A percentile compares a stretch with the other conserved stretches of the same genome.
These are phyloP conservation scores for Nymphaea colorata DNA, from an alignment of 164 flowering plant genomes.

Conservation along the genomic window DNA sequence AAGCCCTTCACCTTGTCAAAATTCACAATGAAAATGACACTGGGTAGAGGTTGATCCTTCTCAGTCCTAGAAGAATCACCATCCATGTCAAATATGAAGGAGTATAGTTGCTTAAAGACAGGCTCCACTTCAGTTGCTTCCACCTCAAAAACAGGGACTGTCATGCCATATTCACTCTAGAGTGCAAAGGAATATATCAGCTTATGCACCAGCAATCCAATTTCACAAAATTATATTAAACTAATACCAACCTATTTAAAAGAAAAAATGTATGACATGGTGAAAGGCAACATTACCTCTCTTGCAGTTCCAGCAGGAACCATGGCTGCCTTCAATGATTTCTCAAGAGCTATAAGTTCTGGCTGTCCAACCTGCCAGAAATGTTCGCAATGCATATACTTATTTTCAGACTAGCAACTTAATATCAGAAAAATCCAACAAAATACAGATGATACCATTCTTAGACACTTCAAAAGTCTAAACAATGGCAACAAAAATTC, in stretches of 20 bases:
- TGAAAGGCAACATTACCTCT: constrained; percentile 41
- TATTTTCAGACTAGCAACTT: background rate
- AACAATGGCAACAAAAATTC: background rate
- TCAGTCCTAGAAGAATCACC: constrained; percentile 28
- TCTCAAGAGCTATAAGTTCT: constrained; percentile 81
- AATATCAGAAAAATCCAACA: background rate
- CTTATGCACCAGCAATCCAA: background rate
- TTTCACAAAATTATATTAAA: constrained; percentile 2
- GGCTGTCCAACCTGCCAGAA: constrained; percentile 63
- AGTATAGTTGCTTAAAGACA: constrained; percentile 63
- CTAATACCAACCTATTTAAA: constrained; percentile 2
- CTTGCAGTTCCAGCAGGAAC: constrained; percentile 79
- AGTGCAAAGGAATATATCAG: constrained; percentile 2
- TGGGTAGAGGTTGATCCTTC: constrained; percentile 59
- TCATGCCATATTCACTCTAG: constrained; percentile 83
- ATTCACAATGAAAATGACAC: constrained; percentile 80
- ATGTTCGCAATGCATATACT: background rate
- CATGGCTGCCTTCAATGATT: constrained; percentile 75
- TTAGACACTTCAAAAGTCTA: background rate
- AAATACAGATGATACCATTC: background rate
- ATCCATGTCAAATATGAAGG: constrained; percentile 67
- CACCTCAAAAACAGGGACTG: constrained; percentile 81
- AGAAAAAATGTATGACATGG: background rate
- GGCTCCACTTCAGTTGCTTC: constrained; percentile 79
- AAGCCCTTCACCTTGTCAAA: constrained; percentile 70